Percentiles rank a stretch among this genome's conserved stretches.
Conservation (phyloP, 1,139 yeast species). For the Spencermartinsiella ligniputridi region DNA sequence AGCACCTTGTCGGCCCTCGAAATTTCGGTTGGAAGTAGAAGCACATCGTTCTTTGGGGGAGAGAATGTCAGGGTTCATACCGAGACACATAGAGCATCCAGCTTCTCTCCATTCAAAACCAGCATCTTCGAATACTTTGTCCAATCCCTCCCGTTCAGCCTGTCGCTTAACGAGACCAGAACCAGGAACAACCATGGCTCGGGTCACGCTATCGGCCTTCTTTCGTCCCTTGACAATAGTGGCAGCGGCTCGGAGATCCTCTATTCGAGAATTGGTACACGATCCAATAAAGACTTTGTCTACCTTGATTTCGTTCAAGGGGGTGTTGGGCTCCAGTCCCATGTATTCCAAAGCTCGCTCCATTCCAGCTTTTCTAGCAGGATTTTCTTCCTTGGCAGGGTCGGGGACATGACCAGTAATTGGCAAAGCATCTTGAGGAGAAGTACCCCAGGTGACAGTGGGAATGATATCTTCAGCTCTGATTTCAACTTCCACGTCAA, state of each 20-base stretch:
- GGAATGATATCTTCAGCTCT: constrained; percentile 85
- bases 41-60: constrained; percentile 97
- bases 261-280: constrained; percentile 96
- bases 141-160: constrained; percentile 93
- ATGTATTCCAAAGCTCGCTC: constrained; percentile 87
- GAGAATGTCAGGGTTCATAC: constrained; percentile 98
- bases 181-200: constrained; percentile 94
- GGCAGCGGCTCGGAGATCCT: constrained; percentile 95
- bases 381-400: constrained; percentile 67
- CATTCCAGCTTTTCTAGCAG: constrained; percentile 76
- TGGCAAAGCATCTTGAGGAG: constrained; percentile 98
- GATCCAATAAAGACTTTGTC: constrained; percentile 98
- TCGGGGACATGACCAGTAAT: constrained; percentile 88
- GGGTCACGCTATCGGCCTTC: constrained; percentile 73
- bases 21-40: constrained; percentile 96
- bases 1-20: constrained; percentile 99
- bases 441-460: constrained; percentile 98
- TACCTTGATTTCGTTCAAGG: constrained; percentile 62
- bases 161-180: constrained; percentile 89
- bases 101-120: constrained; percentile 99
- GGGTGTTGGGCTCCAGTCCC: constrained; percentile 84
- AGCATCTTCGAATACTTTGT: constrained; percentile 83
- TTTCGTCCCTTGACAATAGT: constrained; percentile 85
- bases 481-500: constrained; percentile 78
- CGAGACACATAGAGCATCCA: constrained; percentile 98